Percentiles rank a stretch among this genome's conserved stretches.
Conservation (phyloP, 2,329 filamentous ascomycete genomes). For the Ustulina deusta region DNA sequence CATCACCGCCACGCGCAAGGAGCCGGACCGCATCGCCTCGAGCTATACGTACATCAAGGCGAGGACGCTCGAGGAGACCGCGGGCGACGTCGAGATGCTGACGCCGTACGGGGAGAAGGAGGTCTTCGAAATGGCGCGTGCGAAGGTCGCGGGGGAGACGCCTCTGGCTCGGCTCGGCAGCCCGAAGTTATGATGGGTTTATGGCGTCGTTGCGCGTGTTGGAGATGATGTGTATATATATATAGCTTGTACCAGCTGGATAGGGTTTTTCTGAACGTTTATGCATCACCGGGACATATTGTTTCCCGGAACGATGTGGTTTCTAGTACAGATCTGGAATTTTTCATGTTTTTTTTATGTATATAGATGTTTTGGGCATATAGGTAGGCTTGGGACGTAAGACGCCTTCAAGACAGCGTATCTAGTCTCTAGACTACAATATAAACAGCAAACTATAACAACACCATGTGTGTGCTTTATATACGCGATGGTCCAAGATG, state of each 20-base stretch:
- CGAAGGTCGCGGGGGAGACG: conserved; percentile 45
- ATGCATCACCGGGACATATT: too few relatives aligned
- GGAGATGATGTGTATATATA: too few relatives aligned
- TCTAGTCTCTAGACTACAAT: not conserved
- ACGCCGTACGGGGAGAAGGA: conserved; percentile 59
- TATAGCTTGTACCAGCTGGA: too few relatives aligned
- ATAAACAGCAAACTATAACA: not conserved
- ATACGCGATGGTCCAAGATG: not conserved
- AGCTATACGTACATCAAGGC: conserved; percentile 62
- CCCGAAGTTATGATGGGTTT: conserved; percentile 38
- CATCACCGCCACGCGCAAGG: conserved; percentile 56
- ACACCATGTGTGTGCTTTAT: not conserved
- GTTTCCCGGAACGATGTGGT: too few relatives aligned
- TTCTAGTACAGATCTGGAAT: not conserved
- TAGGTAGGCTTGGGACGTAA: too few relatives aligned
- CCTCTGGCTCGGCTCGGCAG: conserved; percentile 36
- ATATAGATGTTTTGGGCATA: not conserved
- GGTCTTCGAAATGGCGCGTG: conserved; percentile 55
- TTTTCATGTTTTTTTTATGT: not conserved
- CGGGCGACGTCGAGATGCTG: conserved; percentile 58
- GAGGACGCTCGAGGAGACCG: conserved; percentile 63
- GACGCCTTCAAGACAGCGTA: not conserved
- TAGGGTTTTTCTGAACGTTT: too few relatives aligned
- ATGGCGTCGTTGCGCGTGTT: not conserved
- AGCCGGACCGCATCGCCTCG: conserved; percentile 52